Conservation (phyloP, 2,329 filamentous ascomycete genomes). For the Colletotrichum gigasporum region DNA sequence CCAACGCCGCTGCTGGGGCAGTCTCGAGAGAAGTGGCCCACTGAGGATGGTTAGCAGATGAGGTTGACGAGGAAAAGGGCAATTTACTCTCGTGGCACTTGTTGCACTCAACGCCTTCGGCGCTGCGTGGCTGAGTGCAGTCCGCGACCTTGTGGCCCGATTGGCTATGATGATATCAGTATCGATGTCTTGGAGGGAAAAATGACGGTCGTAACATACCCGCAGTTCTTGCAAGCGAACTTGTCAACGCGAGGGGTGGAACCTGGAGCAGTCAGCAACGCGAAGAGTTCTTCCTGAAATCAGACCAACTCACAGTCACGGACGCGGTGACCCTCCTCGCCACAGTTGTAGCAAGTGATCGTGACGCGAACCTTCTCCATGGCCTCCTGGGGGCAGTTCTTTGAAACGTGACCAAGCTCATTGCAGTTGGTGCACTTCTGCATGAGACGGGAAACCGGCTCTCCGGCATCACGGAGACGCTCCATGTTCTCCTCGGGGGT, state of each 20-base stretch:
- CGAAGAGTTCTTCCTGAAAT: background rate
- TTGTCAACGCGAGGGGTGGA: conserved; percentile 69
- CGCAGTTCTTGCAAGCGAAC: conserved; percentile 76
- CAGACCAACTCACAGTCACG: conserved; percentile 70
- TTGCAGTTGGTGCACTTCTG: conserved; percentile 72
- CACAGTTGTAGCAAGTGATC: conserved; percentile 73
- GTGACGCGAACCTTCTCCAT: conserved; percentile 54
- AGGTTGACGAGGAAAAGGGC: background rate
- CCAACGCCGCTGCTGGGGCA: conserved; percentile 70
- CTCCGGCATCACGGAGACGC: conserved; percentile 73
- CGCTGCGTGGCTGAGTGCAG: conserved; percentile 68
- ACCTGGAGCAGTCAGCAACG: conserved; percentile 47
- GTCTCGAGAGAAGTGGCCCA: conserved; percentile 72
- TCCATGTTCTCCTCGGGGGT: conserved; percentile 66
- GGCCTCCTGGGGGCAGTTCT: conserved; percentile 68
- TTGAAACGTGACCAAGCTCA: conserved; percentile 70
- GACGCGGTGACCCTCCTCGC: conserved; percentile 70
- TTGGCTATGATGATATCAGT: conserved; percentile 45
- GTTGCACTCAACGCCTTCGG: conserved; percentile 71
- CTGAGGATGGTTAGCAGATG: conserved; percentile 41
- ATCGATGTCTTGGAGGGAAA: background rate
- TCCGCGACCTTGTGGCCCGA: conserved; percentile 60
- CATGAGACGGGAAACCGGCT: conserved; percentile 67
- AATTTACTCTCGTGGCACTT: conserved; percentile 69
- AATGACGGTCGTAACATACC: conserved; percentile 43